phyloP scores from a whole-genome alignment of 78 protist genomes.

The Acrasis kona region DNA sequence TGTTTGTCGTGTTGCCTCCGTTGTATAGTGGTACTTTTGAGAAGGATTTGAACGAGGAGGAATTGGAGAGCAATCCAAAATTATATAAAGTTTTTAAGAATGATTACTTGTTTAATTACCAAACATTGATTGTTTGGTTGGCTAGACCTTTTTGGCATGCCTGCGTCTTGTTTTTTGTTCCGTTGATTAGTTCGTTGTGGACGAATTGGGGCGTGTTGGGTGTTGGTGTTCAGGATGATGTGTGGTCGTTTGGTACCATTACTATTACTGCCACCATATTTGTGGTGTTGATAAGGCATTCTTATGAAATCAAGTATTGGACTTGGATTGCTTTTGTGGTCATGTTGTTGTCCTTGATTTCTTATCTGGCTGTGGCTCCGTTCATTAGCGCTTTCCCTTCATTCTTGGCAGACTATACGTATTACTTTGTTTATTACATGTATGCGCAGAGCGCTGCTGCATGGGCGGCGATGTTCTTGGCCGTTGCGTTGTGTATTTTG shows the following conservation, averaged over 20 bases:
- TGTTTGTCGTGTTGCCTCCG: slow-evolving; percentile 8
- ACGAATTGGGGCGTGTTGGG: not conserved
- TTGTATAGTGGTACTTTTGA: not conserved
- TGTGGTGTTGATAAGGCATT: not conserved
- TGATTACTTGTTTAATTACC: not conserved
- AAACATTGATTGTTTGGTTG: not conserved
- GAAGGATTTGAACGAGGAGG: slow-evolving; percentile 6
- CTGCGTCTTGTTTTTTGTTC: not conserved
- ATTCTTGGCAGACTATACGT: not conserved
- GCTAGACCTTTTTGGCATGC: slow-evolving; percentile 10
- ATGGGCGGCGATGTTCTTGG: not conserved
- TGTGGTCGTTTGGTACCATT: not conserved
- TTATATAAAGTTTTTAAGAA: not conserved
- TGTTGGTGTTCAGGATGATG: not conserved
- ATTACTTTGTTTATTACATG: not conserved
- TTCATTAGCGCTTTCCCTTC: not conserved
- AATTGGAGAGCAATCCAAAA: not conserved
- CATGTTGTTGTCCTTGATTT: not conserved
- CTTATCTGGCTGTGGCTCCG: not conserved
- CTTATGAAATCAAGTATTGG: not conserved
- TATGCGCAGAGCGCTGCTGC: not conserved
- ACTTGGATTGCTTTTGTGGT: not conserved
- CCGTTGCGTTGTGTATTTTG: not conserved
- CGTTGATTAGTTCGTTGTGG: too few relatives aligned
- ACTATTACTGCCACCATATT: not conserved